Percentiles rank a stretch among this genome's conserved stretches.
These are phyloP conservation scores for Clitopilus passeckerianus DNA, from an alignment of 768 basidiomycete genomes.

Conservation along the genomic window DNA sequence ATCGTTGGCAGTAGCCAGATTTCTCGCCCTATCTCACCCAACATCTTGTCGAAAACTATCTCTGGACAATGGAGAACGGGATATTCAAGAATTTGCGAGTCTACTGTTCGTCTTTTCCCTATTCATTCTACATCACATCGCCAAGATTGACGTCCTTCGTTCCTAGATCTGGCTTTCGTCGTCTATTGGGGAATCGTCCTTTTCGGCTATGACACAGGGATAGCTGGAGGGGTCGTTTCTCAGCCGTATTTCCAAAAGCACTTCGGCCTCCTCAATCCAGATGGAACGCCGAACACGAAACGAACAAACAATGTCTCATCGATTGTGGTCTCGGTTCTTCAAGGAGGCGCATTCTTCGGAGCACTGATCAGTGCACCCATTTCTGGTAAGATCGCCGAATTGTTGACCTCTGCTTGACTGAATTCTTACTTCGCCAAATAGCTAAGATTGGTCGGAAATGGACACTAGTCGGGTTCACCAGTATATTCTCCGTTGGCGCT, in stretches of 20 bases:
- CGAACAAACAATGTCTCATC: slow-evolving; percentile 53
- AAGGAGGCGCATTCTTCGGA: slow-evolving; percentile 87
- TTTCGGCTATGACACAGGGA: not conserved
- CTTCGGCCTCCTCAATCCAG: slow-evolving; percentile 50
- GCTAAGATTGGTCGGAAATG: slow-evolving; percentile 61
- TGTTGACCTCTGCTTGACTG: slow-evolving; percentile 11
- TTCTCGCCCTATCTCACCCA: not conserved
- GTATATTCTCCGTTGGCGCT: slow-evolving; percentile 68
- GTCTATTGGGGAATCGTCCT: not conserved
- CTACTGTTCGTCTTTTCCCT: too few relatives aligned
- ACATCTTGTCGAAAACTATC: not conserved
- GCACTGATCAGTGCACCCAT: slow-evolving; percentile 34
- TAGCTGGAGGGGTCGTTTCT: slow-evolving; percentile 50
- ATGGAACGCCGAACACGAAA: slow-evolving; percentile 25
- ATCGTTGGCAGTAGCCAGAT: not conserved
- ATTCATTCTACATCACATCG: not conserved
- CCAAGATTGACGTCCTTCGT: not conserved
- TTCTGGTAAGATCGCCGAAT: slow-evolving; percentile 66
- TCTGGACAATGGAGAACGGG: not conserved
- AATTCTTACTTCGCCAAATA: slow-evolving; percentile 15
- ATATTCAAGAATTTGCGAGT: not conserved
- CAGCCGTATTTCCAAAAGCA: slow-evolving; percentile 52
- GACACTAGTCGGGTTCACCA: slow-evolving; percentile 38
- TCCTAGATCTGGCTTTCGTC: not conserved
- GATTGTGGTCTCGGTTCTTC: slow-evolving; percentile 83